A percentile compares a stretch with the other conserved stretches of the same genome.
These are phyloP conservation scores for Apodospora peruviana DNA, from an alignment of 495 filamentous ascomycete genomes.

Conservation along the genomic window DNA sequence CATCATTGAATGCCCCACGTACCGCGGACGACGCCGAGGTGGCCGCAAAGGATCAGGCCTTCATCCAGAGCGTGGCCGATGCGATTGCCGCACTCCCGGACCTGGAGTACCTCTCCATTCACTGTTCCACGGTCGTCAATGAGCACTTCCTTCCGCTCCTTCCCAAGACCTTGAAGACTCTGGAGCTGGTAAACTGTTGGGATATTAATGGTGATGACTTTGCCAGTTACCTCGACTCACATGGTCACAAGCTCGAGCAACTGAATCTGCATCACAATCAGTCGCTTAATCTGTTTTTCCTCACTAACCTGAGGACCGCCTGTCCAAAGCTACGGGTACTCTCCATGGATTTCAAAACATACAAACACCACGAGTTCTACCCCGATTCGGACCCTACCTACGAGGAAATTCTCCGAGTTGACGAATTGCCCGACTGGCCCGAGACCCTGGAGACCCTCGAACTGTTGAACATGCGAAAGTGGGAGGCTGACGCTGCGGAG, in stretches of 20 bases:
- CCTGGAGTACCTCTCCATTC: slow-evolving; percentile 59
- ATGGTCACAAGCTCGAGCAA: slow-evolving; percentile 56
- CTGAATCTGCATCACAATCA: slow-evolving; percentile 72
- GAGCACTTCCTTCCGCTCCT: slow-evolving; percentile 54
- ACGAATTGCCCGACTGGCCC: slow-evolving; percentile 72
- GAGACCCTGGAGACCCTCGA: slow-evolving; percentile 61
- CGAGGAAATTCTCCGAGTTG: slow-evolving; percentile 49
- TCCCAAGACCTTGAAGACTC: slow-evolving; percentile 53
- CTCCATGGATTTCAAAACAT: slow-evolving; percentile 68
- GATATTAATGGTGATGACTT: slow-evolving; percentile 57
- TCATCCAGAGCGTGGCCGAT: slow-evolving; percentile 46
- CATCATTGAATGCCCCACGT: slow-evolving; percentile 23
- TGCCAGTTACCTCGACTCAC: slow-evolving; percentile 51
- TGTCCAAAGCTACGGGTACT: slow-evolving; percentile 67
- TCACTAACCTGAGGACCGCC: slow-evolving; percentile 50
- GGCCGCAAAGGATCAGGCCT: slow-evolving; percentile 22
- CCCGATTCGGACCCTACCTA: slow-evolving; percentile 67
- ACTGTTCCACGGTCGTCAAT: slow-evolving; percentile 61
- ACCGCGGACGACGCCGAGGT: slow-evolving; percentile 25
- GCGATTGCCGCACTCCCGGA: slow-evolving; percentile 55
- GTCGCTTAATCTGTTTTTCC: slow-evolving; percentile 65
- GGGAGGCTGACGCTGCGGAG: slow-evolving; percentile 56
- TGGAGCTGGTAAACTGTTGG: slow-evolving; percentile 72
- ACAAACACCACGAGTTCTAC: slow-evolving; percentile 43
- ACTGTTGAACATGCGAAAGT: slow-evolving; percentile 67